These are phyloP conservation scores for Tetrapisispora taiwanensis DNA, from an alignment of 805 yeast species.

Conservation along the genomic window DNA sequence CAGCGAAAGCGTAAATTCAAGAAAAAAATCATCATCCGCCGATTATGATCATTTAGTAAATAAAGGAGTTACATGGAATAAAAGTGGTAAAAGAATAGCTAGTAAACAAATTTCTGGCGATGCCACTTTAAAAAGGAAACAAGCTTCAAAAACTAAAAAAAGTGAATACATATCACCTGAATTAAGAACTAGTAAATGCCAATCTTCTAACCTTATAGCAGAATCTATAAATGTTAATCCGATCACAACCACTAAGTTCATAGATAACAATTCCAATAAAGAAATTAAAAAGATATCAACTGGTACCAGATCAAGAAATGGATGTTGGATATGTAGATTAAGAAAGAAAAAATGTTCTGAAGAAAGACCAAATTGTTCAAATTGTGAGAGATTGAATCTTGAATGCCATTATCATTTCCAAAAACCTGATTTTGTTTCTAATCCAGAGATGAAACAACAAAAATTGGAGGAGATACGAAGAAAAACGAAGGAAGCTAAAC, in stretches of 20 bases:
- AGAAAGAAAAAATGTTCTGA: constrained; percentile 68
- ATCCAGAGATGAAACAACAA: constrained; percentile 31
- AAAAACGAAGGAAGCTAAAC: constrained; percentile 35
- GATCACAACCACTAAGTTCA: background rate
- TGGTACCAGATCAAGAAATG: constrained; percentile 39
- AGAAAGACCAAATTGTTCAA: constrained; percentile 48
- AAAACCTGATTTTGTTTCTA: constrained; percentile 48
- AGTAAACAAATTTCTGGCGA: constrained; percentile 15
- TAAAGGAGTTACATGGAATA: constrained; percentile 27
- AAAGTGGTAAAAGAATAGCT: constrained; percentile 25
- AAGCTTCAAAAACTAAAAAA: background rate
- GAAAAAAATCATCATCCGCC: background rate
- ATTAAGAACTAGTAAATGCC: background rate
- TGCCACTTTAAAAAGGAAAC: constrained; percentile 1
- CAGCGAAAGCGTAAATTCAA: background rate
- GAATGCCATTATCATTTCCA: constrained; percentile 43
- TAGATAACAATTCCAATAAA: background rate
- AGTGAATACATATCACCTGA: background rate
- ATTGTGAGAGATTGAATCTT: constrained; percentile 47
- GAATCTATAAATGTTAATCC: background rate
- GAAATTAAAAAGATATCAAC: background rate
- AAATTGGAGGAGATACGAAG: constrained; percentile 43
- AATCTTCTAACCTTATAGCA: background rate
- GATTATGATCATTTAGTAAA: background rate
- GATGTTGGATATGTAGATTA: constrained; percentile 74